Base-by-base conservation (phyloP, 192 early-diverging fungal genomes). In the Podila epigama region DNA sequence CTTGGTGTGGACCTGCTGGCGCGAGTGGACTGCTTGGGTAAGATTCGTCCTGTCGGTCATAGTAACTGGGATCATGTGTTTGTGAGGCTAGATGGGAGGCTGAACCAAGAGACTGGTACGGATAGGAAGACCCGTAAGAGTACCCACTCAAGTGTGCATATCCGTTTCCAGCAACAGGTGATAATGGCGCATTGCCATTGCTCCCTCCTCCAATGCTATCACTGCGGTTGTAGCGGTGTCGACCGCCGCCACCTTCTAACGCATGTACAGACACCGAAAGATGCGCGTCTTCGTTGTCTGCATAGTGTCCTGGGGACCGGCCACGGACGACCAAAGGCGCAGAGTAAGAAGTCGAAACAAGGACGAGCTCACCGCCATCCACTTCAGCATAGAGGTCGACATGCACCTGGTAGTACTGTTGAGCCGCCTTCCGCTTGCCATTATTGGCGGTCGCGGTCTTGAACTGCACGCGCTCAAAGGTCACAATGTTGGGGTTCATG, bases 391-490 rank as follows among this genome's bases (percentile, higher is more conserved):
- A 91, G 18, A 98, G 82, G 63, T 94, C 91, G 1, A 95, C 88
- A 25, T 86, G 72, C 39, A 98, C 84, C 22, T 90, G 85, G 66
- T 96, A 96, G 82, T 96, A 97, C 70, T 98, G 97, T 78, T 98
- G 97, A 10, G 96, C 94, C 15, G 93, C 94, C 22, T 93, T 85
- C 51, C 96, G 89, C 77, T 95, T 95, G 56, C 94, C 94, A 66
- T 96, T 98, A 78, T 98, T 98, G 28, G 94, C 94, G 0, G 97
- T 98, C 22, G 96, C 96, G 0, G 92, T 92, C 68, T 98, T 98
- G 89, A 98, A 98, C 83, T 98, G 97, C 36, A 98, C 85, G 34
- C 97, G 87, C 62, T 98, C 95, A 75, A 95, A 98, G 39, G 93
- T 92, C 9, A 90, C 89, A 0, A 88, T 82, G 31, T 83, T 80